Evolutionary conservation across 2,329 filamentous ascomycete genomes (phyloP), one percentile per base, ranked within the genome.

Genomic region (Monilinia fructicola): DNA sequence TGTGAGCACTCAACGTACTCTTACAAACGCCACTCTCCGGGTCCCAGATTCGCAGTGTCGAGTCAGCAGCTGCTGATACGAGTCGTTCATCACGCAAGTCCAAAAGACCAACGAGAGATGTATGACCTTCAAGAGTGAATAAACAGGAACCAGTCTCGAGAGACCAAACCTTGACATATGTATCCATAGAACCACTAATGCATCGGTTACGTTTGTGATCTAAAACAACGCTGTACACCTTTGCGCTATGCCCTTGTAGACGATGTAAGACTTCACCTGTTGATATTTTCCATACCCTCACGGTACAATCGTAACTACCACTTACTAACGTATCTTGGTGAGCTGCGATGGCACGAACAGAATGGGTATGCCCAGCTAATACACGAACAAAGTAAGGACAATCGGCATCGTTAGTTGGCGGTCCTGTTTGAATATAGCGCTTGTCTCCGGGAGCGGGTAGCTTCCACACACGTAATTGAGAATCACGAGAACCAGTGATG

Each of bases 151-250:
- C 95, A 2, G 91, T 95, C 40, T 92, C 88, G 18, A 99, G 84
- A 68, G 94, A 95, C 95, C 95, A 99, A 16, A 99, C 94, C 79
- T 97, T 98, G 76, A 99, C 95, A 70, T 93, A 85, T 69, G 95
- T 97, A 77, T 99, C 95, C 95, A 99, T 99, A 9, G 93, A 97
- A 16, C 95, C 95, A 70, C 93, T 97, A 70, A 99, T 98, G 79
- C 95, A 99, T 52, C 94, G 90, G 75, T 96, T 96, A 67, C 95
- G 90, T 73, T 90, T 88, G 72, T 93, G 90, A 74, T 99, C 95
- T 28, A 98, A 82, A 11, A 99, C 95, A 11, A 99, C 95, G 68
- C 93, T 97, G 77, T 99, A 99, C 0, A 99, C 95, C 77, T 99
- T 98, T 76, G 94, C 89, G 0, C 87, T 85, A 76, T 99, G 95